Base-by-base conservation (phyloP, 192 early-diverging fungal species). In the Entomortierella parvispora region DNA sequence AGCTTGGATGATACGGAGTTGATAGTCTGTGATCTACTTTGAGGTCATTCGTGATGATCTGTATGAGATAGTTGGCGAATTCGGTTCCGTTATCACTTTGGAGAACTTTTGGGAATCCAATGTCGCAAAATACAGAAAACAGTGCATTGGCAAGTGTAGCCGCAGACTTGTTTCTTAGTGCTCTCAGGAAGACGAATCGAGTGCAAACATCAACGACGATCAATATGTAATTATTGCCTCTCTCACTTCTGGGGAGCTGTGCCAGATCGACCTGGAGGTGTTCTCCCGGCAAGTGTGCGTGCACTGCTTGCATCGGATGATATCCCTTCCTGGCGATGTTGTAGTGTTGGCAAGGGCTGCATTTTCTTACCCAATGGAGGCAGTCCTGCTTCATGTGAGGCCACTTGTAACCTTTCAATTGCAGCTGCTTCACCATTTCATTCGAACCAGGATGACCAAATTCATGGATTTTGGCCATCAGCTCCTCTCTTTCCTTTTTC, bases 11-110 rank as follows among this genome's bases (percentile, higher is more conserved):
- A 59, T 83, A 83, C 2, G 69, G 68, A 15, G 83, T 78, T 17
- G 59, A 56, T 1, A 78, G 47, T 15, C 80, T 49, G 51, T 84
- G 81, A 0, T 81, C 63, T 33, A 81, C 65, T 12, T 47, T 49
- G 4, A 65, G 15, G 8, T 23, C 22, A 40, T 33, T 46, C 14
- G 46, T 59, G 10, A 84, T 17, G 1, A 15, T 40, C 0, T 26
- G 34, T 9, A 86, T 11, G 11, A 84, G 4, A 42, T 31, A 26
- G 40, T 84, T 87, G 0, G 62, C 56, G 37, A 86, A 87, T 26
- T 87, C 86, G 2, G 58, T 31, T 3, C 84, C 83, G 59, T 86
- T 82, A 32, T 82, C 74, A 47, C 45, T 43, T 37, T 72, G 68
- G 10, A 82, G 22, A 3, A 78, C 61, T 4, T 65, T 64, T 0